Evolutionary conservation across 768 basidiomycete species (phyloP).

Genomic region (Pholiota microspora): DNA sequence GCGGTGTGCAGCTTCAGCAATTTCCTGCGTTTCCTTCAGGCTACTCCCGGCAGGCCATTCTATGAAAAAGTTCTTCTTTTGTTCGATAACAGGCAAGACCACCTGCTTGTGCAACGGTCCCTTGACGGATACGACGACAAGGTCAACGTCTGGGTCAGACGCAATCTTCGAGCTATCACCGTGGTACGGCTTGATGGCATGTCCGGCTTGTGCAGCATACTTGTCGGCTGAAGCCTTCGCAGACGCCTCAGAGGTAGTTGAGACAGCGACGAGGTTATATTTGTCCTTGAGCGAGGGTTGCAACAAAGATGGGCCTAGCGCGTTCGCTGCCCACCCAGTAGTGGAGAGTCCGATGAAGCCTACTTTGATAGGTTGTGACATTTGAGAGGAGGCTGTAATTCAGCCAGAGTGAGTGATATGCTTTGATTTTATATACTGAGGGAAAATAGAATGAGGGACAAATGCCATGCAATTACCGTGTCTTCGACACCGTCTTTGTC

Average conservation of each 20-base stretch:
- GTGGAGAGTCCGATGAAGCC: conserved; percentile 35
- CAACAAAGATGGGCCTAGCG: conserved; percentile 25
- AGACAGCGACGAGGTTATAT: conserved; percentile 32
- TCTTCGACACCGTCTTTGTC: no score
- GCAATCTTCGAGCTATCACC: conserved; percentile 29
- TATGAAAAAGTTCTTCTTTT: conserved; percentile 36
- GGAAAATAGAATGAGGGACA: no score
- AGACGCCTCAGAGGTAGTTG: conserved; percentile 29
- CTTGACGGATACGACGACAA: conserved; percentile 34
- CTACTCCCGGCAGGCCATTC: conserved; percentile 38
- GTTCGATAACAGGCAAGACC: conserved; percentile 30
- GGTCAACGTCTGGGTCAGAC: conserved; percentile 33
- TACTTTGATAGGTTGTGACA: conserved; percentile 14
- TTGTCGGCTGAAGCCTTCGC: conserved; percentile 29
- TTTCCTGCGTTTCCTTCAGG: conserved; percentile 29
- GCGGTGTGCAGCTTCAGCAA: conserved; percentile 28
- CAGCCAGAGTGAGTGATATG: no score
- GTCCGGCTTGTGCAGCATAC: conserved; percentile 22
- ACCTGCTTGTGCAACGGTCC: conserved; percentile 27
- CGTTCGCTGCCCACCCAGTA: conserved; percentile 29
- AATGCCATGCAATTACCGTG: no score
- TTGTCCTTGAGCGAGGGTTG: conserved; percentile 16
- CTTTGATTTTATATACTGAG: no score
- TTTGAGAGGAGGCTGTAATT: neutral
- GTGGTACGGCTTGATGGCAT: conserved; percentile 31